Evolutionary conservation across 73 alveolate species (phyloP), one percentile per base, ranked within the genome.

Genomic region (Paramecium biaurelia): DNA sequence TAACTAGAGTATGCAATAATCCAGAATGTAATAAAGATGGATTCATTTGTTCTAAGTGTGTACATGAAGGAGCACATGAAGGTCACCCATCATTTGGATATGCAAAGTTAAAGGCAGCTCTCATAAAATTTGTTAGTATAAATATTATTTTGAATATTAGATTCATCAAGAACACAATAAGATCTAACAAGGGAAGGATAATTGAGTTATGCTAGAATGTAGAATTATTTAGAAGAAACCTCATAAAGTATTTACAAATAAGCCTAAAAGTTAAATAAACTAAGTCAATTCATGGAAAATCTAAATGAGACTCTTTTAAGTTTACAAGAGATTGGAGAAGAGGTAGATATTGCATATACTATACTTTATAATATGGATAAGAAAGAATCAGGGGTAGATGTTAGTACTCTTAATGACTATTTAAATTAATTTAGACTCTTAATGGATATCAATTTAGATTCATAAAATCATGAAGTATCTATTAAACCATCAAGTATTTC

Each of bases 201-300:
- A 43, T 79, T 79, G 15, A 79, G 90, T 47, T 79, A 79, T 79
- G 90, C 90, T 14, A 79, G 90, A 79, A 79, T 79, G 90, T 34
- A 79, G 56, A 79, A 79, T 53, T 79, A 43, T 34, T 43, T 79
- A 35, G 90, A 79, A 34, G 90, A 79, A 30, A 79, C 90, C 0
- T 79, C 90, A 2, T 43, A 79, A n/a, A 43, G 76, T 20, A 79
- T 79, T 15, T 79, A 79, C 28, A 79, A 79, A 45, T 47, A 79
- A 79, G 45, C 90, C 24, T 24, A 41, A 15, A 79, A 79, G 15
- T 34, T 79, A 24, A 47, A 26, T 23, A 79, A 79, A 79, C 26
- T 79, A 5, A 30, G 63, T 18, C 24, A 38, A 42, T 79, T 79
- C 28, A 79, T 79, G 90, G 90, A 79, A 24, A 79, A 79, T 42